Conservation (phyloP, 1,139 yeast species). For the Kodamaea ohmeri region DNA sequence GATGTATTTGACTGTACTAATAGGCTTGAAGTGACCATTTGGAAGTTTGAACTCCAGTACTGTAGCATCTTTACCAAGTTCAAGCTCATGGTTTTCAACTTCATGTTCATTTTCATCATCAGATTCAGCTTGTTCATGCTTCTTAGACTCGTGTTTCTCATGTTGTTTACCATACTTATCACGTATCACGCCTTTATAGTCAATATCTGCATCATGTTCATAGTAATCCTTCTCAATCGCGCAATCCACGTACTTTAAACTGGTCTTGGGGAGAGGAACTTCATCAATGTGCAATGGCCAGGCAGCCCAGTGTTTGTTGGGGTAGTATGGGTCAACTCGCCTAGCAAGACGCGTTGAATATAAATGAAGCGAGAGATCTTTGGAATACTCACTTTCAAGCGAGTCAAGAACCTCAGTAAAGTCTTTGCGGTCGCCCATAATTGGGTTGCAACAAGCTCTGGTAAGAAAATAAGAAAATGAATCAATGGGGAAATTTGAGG, state of each 20-base stretch:
- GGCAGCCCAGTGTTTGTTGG: slow-evolving; percentile 36
- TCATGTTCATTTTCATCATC: slow-evolving; percentile 12
- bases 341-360: slow-evolving; percentile 46
- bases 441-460: too few relatives aligned
- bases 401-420: slow-evolving; percentile 29
- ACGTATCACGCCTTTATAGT: slow-evolving; percentile 4
- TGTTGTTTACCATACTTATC: background rate
- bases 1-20: slow-evolving; percentile 5
- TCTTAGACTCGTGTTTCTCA: background rate
- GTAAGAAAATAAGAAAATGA: too few relatives aligned
- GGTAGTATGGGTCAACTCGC: slow-evolving; percentile 36
- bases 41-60: background rate
- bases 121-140: slow-evolving; percentile 6
- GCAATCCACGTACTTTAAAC: slow-evolving; percentile 22
- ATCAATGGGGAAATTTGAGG: too few relatives aligned
- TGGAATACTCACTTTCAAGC: slow-evolving; percentile 43
- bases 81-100: slow-evolving; percentile 14
- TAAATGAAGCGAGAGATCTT: slow-evolving; percentile 52
- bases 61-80: background rate
- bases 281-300: slow-evolving; percentile 44
- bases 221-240: slow-evolving; percentile 17
- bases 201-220: slow-evolving; percentile 19
- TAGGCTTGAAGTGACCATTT: background rate
- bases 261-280: slow-evolving; percentile 37
- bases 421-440: slow-evolving; percentile 17